Evolutionary conservation across 805 yeast genomes (phyloP).

Genomic region (Yarrowia divulgata): DNA sequence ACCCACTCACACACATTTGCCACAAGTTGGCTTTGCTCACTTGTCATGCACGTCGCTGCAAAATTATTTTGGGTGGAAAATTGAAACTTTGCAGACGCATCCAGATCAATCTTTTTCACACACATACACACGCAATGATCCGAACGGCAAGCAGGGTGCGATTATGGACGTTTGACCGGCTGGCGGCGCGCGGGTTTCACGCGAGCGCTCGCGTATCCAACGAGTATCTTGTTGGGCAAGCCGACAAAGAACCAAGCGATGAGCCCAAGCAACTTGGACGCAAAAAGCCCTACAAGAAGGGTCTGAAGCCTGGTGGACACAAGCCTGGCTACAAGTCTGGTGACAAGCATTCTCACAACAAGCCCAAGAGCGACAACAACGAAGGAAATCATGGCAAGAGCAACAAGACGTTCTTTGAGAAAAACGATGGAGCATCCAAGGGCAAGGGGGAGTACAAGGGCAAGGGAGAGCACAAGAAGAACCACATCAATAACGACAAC

Average conservation of each 20-base stretch:
- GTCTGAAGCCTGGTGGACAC: neutral
- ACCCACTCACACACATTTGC: no score
- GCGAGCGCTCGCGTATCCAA: neutral
- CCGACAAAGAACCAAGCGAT: no score
- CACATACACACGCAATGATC: conserved; percentile 1
- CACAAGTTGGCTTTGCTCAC: no score
- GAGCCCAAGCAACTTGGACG: neutral
- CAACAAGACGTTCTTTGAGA: conserved; percentile 7
- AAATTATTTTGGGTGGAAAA: conserved; percentile 5
- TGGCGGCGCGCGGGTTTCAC: conserved; percentile 5
- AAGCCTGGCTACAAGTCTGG: neutral
- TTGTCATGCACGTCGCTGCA: conserved; percentile 5
- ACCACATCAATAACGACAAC: neutral
- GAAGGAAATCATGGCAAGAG: neutral
- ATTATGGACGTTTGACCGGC: neutral
- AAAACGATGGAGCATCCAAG: conserved; percentile 1
- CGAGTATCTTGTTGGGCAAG: neutral
- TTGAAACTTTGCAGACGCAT: neutral
- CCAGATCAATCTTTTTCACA: neutral
- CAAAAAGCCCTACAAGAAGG: neutral
- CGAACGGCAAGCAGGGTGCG: conserved; percentile 5
- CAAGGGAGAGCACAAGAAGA: neutral
- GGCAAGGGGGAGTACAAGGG: neutral
- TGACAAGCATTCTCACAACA: neutral
- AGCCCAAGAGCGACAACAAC: neutral